These are phyloP conservation scores for Psilocybe tampanensis DNA, from an alignment of 768 basidiomycete species.

Conservation along the genomic window DNA sequence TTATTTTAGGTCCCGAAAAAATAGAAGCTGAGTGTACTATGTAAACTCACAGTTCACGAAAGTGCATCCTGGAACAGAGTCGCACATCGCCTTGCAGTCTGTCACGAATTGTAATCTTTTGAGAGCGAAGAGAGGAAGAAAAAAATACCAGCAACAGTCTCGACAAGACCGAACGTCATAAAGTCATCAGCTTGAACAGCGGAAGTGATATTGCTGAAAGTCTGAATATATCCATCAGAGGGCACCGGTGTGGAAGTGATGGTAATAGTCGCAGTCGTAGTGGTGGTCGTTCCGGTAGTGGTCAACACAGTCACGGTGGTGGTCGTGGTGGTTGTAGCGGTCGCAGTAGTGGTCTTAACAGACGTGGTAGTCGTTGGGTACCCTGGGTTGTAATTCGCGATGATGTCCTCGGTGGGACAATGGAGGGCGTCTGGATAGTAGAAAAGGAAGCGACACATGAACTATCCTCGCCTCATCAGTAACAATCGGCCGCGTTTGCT, in stretches of 20 bases:
- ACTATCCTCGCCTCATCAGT: not conserved
- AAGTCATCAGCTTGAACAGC: conserved; percentile 35
- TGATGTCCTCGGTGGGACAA: not conserved
- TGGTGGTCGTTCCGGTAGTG: not conserved
- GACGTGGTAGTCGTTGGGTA: not conserved
- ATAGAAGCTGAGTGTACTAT: too few relatives aligned
- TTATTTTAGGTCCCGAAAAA: too few relatives aligned
- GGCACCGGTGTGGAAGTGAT: conserved; percentile 21
- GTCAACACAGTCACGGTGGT: not conserved
- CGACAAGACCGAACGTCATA: conserved; percentile 38
- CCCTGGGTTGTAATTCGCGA: not conserved
- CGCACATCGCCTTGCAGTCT: conserved; percentile 37
- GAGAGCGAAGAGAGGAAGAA: too few relatives aligned
- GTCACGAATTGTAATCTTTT: too few relatives aligned
- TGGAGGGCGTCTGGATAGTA: conserved; percentile 8
- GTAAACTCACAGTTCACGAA: conserved; percentile 38
- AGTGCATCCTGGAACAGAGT: conserved; percentile 29
- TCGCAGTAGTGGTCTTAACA: not conserved
- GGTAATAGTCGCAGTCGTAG: conserved; percentile 9
- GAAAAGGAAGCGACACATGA: conserved; percentile 7
- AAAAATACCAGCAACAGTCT: conserved; percentile 30
- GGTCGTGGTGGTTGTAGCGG: not conserved
- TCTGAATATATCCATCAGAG: conserved; percentile 23
- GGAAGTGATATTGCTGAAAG: conserved; percentile 31
- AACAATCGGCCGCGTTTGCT: not conserved